Evolutionary conservation across 805 yeast genomes (phyloP), one percentile per base, ranked within the genome.

Genomic region (Starmerella sp.): DNA sequence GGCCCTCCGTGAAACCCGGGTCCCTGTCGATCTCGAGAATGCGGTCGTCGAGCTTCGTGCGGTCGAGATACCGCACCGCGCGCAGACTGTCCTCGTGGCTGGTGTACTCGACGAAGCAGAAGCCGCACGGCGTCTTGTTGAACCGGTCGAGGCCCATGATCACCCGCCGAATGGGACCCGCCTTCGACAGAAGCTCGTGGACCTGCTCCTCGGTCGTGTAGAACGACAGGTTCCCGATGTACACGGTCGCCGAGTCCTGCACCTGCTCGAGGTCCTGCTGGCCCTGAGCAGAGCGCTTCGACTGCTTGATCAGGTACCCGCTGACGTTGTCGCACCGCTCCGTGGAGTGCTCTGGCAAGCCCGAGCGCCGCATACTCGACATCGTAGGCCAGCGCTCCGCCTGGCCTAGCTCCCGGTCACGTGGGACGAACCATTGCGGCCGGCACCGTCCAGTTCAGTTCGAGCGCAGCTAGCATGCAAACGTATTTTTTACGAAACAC

Each of bases 181-280:
- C 69, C 67, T 84, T 84, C 57, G 84, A 78, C 65, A 93, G 88
- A 51, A 93, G 71, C 68, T 90, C 97, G 67, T 82, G 84, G 14
- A 91, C 80, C 69, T 91, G 97, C 67, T 93, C 98, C 68, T 93
- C 98, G 0, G 96, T 85, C 4, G 97, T 90, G 70, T 83, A 86
- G 62, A 87, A 86, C 2, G 95, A 83, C 59, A 93, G 69, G 68
- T 88, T 88, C 5, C 97, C 98, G 38, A 93, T 95, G 65, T 93
- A 93, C 4, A 93, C 78, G 0, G 97, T 90, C 32, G 80, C 75
- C 54, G 88, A 81, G 38, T 71, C 73, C 69, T 83, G 74, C 1
- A 93, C 79, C 60, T 76, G 76, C 62, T 83, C 78, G 57, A 90
- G 73, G 60, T 83, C 84, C 30, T 79, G 80, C 58, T 56, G 62